A percentile compares a stretch with the other conserved stretches of the same genome.
Conservation (phyloP, 257 asterid genomes). For the Euphrasia confusa region DNA sequence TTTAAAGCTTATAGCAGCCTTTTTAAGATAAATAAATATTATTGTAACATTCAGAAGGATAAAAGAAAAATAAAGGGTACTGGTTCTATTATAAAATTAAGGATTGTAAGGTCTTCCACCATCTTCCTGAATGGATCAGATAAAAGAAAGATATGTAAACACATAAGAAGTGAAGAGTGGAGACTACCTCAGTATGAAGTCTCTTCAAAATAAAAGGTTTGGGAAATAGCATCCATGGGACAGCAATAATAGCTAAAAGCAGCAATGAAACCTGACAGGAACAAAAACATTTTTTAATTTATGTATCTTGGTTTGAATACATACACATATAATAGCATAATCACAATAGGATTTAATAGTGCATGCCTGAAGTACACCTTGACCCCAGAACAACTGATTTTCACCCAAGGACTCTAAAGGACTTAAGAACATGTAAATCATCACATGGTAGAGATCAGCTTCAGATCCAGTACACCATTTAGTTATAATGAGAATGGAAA, state of each 20-base stretch:
- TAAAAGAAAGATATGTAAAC: conserved; percentile 3
- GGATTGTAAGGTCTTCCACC: conserved; percentile 9
- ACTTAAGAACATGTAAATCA: conserved; percentile 95
- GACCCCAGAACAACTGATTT: conserved; percentile 83
- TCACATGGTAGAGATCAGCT: conserved; percentile 92
- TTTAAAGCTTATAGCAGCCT: not conserved
- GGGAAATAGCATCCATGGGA: conserved; percentile 98
- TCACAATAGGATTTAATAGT: conserved; percentile 17
- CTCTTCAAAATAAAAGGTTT: conserved; percentile 83
- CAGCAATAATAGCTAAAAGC: conserved; percentile 76
- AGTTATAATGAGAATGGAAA: conserved; percentile 66
- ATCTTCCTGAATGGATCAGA: conserved; percentile 17
- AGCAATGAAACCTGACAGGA: conserved; percentile 61
- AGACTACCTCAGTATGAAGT: conserved; percentile 70
- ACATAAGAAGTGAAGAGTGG: not conserved
- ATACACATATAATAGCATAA: conserved; percentile 16
- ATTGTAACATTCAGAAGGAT: conserved; percentile 7
- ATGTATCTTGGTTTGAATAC: conserved; percentile 12
- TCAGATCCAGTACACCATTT: conserved; percentile 94
- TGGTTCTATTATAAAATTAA: not conserved
- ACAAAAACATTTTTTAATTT: conserved; percentile 16
- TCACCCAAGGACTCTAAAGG: conserved; percentile 86
- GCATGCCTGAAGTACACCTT: conserved; percentile 71
- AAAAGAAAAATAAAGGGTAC: conserved; percentile 1
- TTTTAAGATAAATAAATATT: conserved; percentile 10